Conservation (phyloP, 2,329 filamentous ascomycete genomes). For the Diplodia corticola region DNA sequence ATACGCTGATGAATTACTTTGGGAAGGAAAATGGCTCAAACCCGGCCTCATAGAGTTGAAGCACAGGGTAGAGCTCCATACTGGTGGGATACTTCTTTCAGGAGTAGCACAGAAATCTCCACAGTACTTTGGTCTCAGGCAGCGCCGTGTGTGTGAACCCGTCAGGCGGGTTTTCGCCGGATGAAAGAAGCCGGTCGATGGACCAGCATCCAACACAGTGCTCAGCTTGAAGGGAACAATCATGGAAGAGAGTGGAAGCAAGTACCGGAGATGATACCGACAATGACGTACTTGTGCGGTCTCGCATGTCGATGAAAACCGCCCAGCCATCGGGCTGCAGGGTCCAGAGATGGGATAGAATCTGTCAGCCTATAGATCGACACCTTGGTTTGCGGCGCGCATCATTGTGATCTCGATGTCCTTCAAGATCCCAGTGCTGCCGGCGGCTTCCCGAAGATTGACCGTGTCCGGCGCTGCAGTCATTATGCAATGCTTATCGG, state of each 20-base stretch:
- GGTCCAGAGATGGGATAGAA: background rate
- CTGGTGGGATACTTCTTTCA: background rate
- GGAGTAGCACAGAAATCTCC: background rate
- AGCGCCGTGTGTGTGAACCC: background rate
- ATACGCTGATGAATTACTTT: constrained; percentile 59
- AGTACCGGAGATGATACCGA: background rate
- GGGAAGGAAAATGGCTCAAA: constrained; percentile 36
- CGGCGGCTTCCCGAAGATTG: background rate
- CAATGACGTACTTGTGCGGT: background rate
- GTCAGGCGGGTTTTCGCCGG: background rate
- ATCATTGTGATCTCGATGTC: background rate
- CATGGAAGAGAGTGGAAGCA: background rate
- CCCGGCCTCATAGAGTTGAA: background rate
- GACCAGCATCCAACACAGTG: background rate
- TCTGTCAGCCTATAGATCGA: background rate
- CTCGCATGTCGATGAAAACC: background rate
- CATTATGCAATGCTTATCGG: constrained; percentile 9
- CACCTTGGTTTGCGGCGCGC: background rate
- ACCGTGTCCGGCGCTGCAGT: background rate
- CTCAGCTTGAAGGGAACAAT: background rate
- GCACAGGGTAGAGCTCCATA: background rate
- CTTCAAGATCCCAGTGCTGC: background rate
- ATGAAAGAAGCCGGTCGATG: background rate
- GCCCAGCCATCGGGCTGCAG: background rate
- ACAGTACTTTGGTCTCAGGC: background rate